These are phyloP conservation scores for Prorocentrum cordatum DNA, from an alignment of 169 alveolate species.

Conservation along the genomic window DNA sequence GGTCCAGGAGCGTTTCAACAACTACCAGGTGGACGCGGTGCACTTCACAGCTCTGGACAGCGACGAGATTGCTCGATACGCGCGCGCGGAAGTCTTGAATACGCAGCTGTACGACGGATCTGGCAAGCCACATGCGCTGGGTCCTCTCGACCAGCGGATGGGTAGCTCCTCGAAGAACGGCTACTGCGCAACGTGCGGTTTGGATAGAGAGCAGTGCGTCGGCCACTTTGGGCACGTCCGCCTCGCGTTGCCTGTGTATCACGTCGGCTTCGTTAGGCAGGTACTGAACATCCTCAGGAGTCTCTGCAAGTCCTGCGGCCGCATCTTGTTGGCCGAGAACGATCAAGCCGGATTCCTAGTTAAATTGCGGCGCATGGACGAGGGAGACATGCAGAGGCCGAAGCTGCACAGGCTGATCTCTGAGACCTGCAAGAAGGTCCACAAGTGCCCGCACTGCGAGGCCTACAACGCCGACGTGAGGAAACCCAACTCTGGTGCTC, in stretches of 20 bases:
- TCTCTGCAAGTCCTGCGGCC: constrained; percentile 89
- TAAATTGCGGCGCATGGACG: constrained; percentile 71
- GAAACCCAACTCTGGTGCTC: background rate
- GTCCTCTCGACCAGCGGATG: constrained; percentile 1
- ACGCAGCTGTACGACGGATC: constrained; percentile 30
- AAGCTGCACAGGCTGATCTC: constrained; percentile 78
- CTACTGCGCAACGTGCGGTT: constrained; percentile 21
- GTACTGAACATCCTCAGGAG: constrained; percentile 78
- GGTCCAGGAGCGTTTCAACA: constrained; percentile 20
- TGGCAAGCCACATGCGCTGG: constrained; percentile 19
- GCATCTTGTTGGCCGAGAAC: constrained; percentile 80
- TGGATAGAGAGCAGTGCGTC: constrained; percentile 82
- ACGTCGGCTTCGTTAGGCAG: constrained; percentile 94
- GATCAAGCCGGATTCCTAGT: constrained; percentile 67
- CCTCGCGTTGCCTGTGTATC: constrained; percentile 94
- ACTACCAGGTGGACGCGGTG: constrained; percentile 69
- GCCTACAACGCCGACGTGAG: constrained; percentile 77
- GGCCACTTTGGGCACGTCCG: constrained; percentile 97
- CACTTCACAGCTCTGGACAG: constrained; percentile 54
- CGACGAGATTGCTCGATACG: constrained; percentile 49
- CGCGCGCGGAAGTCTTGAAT: constrained; percentile 42
- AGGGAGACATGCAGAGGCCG: constrained; percentile 74
- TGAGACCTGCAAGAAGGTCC: constrained; percentile 80
- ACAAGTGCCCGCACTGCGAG: constrained; percentile 75
- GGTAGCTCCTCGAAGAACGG: constrained; percentile 72